These are phyloP conservation scores for Ophiocordyceps polyrhachis-furcata DNA, from an alignment of 2,329 filamentous ascomycete genomes.

Conservation along the genomic window DNA sequence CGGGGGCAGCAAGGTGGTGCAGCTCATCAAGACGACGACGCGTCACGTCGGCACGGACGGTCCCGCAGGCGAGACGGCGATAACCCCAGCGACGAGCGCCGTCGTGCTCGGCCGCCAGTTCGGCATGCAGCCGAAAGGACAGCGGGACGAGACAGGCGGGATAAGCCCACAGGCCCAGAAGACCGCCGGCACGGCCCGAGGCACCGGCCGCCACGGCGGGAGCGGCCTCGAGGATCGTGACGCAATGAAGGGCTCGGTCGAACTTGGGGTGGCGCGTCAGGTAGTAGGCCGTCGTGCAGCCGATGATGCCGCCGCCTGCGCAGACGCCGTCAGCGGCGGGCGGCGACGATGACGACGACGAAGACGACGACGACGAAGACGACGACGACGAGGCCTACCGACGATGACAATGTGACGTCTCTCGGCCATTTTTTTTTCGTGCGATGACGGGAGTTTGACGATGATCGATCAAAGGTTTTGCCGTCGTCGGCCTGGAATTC, in stretches of 20 bases:
- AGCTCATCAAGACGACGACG: conserved; percentile 15
- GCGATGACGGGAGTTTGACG: not conserved
- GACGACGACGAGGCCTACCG: conserved; percentile 12
- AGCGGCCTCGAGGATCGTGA: conserved; percentile 75
- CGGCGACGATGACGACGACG: conserved; percentile 2
- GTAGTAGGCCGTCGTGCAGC: conserved; percentile 79
- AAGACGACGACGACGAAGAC: conserved; percentile 22
- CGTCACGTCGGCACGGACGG: conserved; percentile 22
- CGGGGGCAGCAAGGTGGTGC: conserved; percentile 3
- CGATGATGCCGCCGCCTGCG: conserved; percentile 78
- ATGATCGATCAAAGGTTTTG: too few species aligned
- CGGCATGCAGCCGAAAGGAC: conserved; percentile 65
- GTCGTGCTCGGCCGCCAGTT: conserved; percentile 68
- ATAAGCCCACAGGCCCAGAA: conserved; percentile 85
- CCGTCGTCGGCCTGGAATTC: too few species aligned
- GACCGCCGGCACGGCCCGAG: conserved; percentile 83
- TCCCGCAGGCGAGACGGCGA: conserved; percentile 56
- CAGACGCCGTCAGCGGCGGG: conserved; percentile 1
- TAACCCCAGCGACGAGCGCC: conserved; percentile 77
- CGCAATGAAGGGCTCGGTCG: conserved; percentile 52
- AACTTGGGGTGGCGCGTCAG: conserved; percentile 72
- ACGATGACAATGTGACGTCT: conserved; percentile 31
- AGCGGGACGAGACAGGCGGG: conserved; percentile 68
- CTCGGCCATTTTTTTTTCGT: conserved; percentile 11
- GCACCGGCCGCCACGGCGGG: conserved; percentile 73